Evolutionary conservation across 495 filamentous ascomycete genomes (phyloP).

Genomic region (Parachaetomium inaequale): DNA sequence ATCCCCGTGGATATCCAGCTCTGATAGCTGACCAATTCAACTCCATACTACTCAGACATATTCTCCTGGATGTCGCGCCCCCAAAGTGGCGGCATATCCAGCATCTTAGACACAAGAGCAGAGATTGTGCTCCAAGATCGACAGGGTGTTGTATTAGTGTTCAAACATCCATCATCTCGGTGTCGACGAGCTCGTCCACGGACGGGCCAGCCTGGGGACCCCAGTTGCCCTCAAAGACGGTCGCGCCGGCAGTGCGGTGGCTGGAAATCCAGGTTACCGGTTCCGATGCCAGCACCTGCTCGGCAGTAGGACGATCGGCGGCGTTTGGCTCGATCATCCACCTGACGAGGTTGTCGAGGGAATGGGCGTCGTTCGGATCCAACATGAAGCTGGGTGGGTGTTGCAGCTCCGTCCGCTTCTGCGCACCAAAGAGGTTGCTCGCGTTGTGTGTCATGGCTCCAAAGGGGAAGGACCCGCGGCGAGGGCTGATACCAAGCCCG

Average conservation of each 20-base stretch:
- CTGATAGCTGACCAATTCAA: slow-evolving; percentile 30
- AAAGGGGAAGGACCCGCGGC: slow-evolving; percentile 28
- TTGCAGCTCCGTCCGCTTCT: slow-evolving; percentile 61
- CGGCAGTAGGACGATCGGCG: slow-evolving; percentile 65
- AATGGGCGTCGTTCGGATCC: slow-evolving; percentile 60
- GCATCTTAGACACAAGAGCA: slow-evolving; percentile 25
- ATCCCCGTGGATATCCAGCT: slow-evolving; percentile 33
- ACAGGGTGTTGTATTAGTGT: background rate
- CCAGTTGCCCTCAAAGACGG: slow-evolving; percentile 93
- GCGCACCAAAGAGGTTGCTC: slow-evolving; percentile 47
- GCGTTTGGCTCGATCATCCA: slow-evolving; percentile 84
- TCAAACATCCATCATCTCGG: slow-evolving; percentile 50
- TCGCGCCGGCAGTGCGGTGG: slow-evolving; percentile 77
- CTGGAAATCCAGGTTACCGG: slow-evolving; percentile 72
- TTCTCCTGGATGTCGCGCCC: slow-evolving; percentile 26
- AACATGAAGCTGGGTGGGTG: slow-evolving; percentile 84
- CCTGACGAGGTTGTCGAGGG: slow-evolving; percentile 77
- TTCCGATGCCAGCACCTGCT: slow-evolving; percentile 63
- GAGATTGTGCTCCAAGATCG: slow-evolving; percentile 22
- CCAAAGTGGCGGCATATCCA: slow-evolving; percentile 36
- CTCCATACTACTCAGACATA: slow-evolving; percentile 29
- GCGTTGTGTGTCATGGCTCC: slow-evolving; percentile 29
- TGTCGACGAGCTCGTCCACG: slow-evolving; percentile 35
- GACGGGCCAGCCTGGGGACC: slow-evolving; percentile 53
- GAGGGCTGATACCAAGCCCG: slow-evolving; percentile 5